These are phyloP conservation scores for Metschnikowia reukaufii DNA, from an alignment of 805 yeast genomes.

Conservation along the genomic window DNA sequence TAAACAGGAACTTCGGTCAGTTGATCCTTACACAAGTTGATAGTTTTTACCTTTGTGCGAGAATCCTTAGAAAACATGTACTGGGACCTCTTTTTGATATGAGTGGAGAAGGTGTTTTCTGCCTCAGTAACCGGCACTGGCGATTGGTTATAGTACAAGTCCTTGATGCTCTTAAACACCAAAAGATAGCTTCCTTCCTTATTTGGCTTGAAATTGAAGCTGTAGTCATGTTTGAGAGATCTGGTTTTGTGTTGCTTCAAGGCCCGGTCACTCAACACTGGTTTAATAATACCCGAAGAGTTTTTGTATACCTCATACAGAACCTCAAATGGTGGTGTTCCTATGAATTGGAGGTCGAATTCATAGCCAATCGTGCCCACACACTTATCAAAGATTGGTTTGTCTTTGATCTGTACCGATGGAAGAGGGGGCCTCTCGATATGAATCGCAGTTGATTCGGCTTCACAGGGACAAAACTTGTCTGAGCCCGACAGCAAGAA, in stretches of 20 bases:
- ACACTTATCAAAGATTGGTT: constrained; percentile 78
- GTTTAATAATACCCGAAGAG: constrained; percentile 31
- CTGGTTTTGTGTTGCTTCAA: constrained; percentile 13
- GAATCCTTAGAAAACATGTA: constrained; percentile 30
- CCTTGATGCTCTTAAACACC: constrained; percentile 63
- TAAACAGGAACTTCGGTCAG: constrained; percentile 46
- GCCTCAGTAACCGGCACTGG: constrained; percentile 32
- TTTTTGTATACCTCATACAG: constrained; percentile 58
- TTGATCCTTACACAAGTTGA: constrained; percentile 34
- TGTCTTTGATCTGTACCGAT: constrained; percentile 42
- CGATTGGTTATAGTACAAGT: constrained; percentile 54
- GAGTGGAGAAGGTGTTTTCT: constrained; percentile 60
- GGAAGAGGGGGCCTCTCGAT: constrained; percentile 33
- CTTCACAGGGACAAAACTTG: constrained; percentile 63
- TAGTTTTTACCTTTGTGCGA: constrained; percentile 16
- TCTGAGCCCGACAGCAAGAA: constrained; percentile 54
- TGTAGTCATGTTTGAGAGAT: constrained; percentile 25
- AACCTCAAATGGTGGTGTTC: constrained; percentile 80
- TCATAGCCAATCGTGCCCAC: constrained; percentile 85
- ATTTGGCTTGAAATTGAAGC: constrained; percentile 69
- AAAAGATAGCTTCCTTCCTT: constrained; percentile 80
- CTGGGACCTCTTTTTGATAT: constrained; percentile 67
- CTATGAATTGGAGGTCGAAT: constrained; percentile 64
- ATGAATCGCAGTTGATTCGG: constrained; percentile 37
- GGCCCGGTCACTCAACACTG: constrained; percentile 35